Evolutionary conservation across 2,329 filamentous ascomycete species (phyloP), one percentile per base, ranked within the genome.

Genomic region (Lojkania enalia): DNA sequence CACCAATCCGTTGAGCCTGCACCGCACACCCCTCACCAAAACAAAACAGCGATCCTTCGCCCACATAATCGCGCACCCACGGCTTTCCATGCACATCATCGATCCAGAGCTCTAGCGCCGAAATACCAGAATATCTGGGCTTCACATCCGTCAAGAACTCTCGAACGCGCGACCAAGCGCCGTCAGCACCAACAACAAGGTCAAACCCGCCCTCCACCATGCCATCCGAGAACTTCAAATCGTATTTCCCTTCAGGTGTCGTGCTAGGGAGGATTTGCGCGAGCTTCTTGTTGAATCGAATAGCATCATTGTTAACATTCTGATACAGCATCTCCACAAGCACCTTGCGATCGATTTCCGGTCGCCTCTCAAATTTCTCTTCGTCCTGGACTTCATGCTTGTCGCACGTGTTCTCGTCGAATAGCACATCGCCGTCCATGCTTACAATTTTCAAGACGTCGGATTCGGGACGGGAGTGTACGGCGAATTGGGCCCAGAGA

Each of bases 321-420:
- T 75, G 75, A 18, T 74, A 65, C 14, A 73, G 60, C 6, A 70
- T 37, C 63, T 72, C 55, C 33, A 55, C 39, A 35, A 63, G 39
- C 12, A 31, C 39, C n/a, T 33, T 46, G 14, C 78, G 74, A 58
- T 83, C 79, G 48, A 83, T 82, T 57, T 82, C 80, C 7, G 60
- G 59, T 12, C 61, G 39, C n/a, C 54, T 49, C 6, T 59, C 42
- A 20, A 60, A 55, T 19, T 53, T 46, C 14, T 70, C 53, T 19
- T 63, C 55, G 21, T 65, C 61, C 54, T 76, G 73, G 6, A 71
- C 61, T 5, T 79, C 67, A 21, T 73, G 61, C 42, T 78, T 58
- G 29, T 61, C 52, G 3, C 14, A 13, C 0, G 38, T 35, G 19
- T 64, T 65, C 19, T 63, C 58, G 29, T 66, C 60, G 59, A 58